phyloP scores from a whole-genome alignment of 202 grass and related monocot species.

The Eragrostis tef region DNA sequence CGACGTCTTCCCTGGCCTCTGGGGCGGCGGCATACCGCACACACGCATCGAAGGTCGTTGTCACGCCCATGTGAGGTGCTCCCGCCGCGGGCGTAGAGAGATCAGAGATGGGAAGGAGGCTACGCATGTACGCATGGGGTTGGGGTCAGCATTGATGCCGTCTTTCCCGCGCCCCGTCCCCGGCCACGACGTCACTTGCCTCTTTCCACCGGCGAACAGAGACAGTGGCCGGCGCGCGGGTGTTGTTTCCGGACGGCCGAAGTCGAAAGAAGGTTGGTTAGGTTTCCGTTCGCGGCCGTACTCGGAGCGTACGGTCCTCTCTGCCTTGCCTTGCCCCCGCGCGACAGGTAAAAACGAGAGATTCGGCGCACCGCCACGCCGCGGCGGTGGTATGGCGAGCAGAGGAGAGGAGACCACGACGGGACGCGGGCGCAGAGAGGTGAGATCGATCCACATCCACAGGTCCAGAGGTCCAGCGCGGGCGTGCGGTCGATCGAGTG shows the following conservation, averaged over 20 bases:
- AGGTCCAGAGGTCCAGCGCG: neutral
- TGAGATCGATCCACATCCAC: neutral
- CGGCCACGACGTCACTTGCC: neutral
- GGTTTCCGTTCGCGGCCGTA: constrained; percentile 3
- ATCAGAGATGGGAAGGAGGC: no score
- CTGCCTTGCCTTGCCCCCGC: no score
- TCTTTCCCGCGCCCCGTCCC: neutral
- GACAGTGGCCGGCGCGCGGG: no score
- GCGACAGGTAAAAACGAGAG: no score
- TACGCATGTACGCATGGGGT: no score
- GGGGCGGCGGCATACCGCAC: no score
- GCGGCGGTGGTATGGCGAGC: neutral
- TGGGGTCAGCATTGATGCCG: neutral
- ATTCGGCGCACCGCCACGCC: neutral
- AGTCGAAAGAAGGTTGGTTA: neutral
- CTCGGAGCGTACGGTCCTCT: neutral
- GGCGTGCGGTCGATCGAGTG: neutral
- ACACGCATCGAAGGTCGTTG: no score
- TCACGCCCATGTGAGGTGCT: no score
- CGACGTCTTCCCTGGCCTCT: no score
- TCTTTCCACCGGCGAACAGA: neutral
- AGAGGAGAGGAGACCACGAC: neutral
- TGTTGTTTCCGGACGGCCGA: neutral
- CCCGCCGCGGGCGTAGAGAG: neutral
- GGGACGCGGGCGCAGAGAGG: no score